Evolutionary conservation across 306 rosid species (phyloP).

Genomic region (Rosa rugosa): DNA sequence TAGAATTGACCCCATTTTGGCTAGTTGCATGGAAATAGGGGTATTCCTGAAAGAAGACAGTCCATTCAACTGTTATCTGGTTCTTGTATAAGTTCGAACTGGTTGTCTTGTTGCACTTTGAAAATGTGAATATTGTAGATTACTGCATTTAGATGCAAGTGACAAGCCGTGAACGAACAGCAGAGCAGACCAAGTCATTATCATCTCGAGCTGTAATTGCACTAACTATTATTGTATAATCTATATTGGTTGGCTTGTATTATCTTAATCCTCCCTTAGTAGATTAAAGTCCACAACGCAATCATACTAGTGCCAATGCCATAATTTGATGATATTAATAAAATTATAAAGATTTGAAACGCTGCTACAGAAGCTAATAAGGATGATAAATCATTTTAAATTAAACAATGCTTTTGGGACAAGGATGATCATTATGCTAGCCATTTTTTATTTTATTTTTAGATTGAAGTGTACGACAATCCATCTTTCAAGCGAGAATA

Average conservation of each 20-base stretch:
- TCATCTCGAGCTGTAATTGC: constrained; percentile 18
- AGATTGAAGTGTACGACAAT: neutral
- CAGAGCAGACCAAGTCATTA: constrained; percentile 4
- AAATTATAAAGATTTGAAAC: neutral
- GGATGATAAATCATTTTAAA: neutral
- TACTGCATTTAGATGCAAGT: neutral
- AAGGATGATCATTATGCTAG: neutral
- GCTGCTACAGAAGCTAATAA: neutral
- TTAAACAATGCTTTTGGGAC: neutral
- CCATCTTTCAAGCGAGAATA: neutral
- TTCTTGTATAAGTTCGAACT: neutral
- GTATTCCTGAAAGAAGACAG: neutral
- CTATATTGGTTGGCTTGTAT: neutral
- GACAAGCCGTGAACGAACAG: constrained; percentile 13
- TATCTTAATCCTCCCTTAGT: neutral
- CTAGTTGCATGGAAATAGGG: neutral
- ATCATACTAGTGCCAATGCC: neutral
- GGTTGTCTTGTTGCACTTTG: neutral
- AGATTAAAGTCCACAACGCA: constrained; percentile 1
- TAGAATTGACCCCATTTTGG: neutral
- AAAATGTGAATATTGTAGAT: neutral
- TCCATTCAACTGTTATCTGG: neutral
- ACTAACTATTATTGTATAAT: neutral
- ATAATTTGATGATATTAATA: neutral
- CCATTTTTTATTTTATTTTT: neutral